Evolutionary conservation across 2,329 filamentous ascomycete species (phyloP), one percentile per base, ranked within the genome.

Genomic region (Cladosporium sp.): DNA sequence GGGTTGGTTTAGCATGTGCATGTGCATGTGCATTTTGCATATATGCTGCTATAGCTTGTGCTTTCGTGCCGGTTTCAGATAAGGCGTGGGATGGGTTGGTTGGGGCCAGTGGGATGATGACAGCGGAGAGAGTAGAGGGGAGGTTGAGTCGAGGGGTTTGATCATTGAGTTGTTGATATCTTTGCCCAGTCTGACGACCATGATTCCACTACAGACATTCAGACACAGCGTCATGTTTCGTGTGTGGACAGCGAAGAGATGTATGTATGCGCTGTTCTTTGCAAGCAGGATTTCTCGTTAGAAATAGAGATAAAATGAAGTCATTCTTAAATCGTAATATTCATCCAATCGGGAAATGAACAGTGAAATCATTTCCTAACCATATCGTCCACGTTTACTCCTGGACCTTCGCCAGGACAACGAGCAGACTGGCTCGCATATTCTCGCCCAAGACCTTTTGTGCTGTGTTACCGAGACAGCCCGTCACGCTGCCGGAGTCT

Each of bases 381-480:
- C 22, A 27, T n/a, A n/a, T n/a, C 18, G n/a, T 50, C 12, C 29
- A 48, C 37, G 36, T 49, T 22, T 36, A 41, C 18, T 47, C 42
- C n/a, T 22, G 5, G 24, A 48, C 58, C 43, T 68, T 73, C 32
- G 84, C 85, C 68, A 89, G 83, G 22, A 91, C 76, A 49, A 90
- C 79, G 47, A 90, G 70, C 20, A 90, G 70, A 65, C 86, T 89
- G 0, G 84, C 81, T 56, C 76, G 78, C n/a, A 86, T 68, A 11
- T 76, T 78, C 39, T 73, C 74, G 45, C 75, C 75, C 38, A 83
- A 76, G n/a, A 86, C 68, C 51, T 76, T 74, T 64, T 84, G 79
- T 8, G 80, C 82, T 24, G 83, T 70, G n/a, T 73, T 68, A 8
- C 85, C 84, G 29, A 87, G 61, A 20, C 80, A 80, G 63, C 69